Percentiles rank a stretch among this genome's conserved stretches.
phyloP scores from a whole-genome alignment of 139 green algal genomes.

The Picochlorum sp. region DNA sequence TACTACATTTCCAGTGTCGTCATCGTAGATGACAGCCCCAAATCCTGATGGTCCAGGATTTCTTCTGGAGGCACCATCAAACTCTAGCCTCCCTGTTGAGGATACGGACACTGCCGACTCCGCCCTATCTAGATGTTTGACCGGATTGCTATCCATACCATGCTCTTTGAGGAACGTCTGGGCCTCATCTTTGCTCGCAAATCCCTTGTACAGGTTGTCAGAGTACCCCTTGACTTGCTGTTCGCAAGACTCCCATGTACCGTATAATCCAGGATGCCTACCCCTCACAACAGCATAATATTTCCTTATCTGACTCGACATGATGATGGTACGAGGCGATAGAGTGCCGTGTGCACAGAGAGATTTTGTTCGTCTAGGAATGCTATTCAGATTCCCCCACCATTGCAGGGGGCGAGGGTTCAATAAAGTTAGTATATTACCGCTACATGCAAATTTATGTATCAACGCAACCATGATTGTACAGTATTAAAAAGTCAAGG shows the following conservation, averaged over 20 bases:
- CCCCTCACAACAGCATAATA: conserved; percentile 36
- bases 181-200: conserved; percentile 18
- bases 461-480: too few species aligned
- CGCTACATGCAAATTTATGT: too few species aligned
- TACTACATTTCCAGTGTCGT: conserved; percentile 13
- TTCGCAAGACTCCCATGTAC: conserved; percentile 21
- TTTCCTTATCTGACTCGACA: background rate
- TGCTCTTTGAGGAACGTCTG: conserved; percentile 6
- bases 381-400: too few species aligned
- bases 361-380: too few species aligned
- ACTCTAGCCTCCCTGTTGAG: conserved; percentile 23
- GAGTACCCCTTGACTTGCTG: conserved; percentile 17
- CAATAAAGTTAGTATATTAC: too few species aligned
- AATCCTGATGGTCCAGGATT: conserved; percentile 39
- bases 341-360: too few species aligned
- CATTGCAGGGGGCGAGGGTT: too few species aligned
- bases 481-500: too few species aligned
- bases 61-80: conserved; percentile 38
- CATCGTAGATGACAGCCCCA: conserved; percentile 35
- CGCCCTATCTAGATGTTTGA: background rate
- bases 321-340: background rate
- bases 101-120: background rate
- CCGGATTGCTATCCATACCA: background rate
- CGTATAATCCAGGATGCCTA: conserved; percentile 23
- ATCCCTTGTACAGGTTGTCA: conserved; percentile 24